Evolutionary conservation across 2,329 filamentous ascomycete species (phyloP), one percentile per base, ranked within the genome.

Genomic region (Pseudogymnoascus sp.): DNA sequence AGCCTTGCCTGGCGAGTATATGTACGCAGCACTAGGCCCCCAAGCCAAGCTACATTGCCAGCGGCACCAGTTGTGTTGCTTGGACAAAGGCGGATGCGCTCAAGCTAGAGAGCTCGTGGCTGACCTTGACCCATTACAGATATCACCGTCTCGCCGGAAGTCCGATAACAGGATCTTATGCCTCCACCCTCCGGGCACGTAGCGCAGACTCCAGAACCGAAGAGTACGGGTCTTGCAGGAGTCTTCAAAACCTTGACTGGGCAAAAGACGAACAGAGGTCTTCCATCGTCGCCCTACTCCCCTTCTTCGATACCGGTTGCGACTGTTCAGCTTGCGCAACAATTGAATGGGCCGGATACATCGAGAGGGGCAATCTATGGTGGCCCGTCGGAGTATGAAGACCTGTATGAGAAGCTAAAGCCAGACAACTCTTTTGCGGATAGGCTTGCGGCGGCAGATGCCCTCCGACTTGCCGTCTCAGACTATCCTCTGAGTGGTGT

Each of bases 211-310:
- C 79, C 81, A 70, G 84, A 87, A 72, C 77, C 81, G 64, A 82
- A 79, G 75, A 79, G 76, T 70, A 74, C 78, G 42, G 78, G 83
- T 68, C 78, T 88, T 69, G 84, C 83, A 69, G 82, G 83, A 68
- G 84, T 88, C 66, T 84, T 88, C 72, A 86, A 85, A 70, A 84
- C 82, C 68, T 76, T 88, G 69, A 81, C 85, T 60, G 71, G 73
- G 69, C 79, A 78, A 64, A 85, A 80, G 73, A 75, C 81, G 64
- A 78, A 78, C 54, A 86, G 82, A 69, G 79, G 81, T 21, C 77
- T 79, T 60, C 76, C 78, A 4, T 75, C 77, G 47, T 73, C 77
- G 66, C 73, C 78, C 65, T 75, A 79, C 62, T 77, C 78, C 61
- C 66, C 76, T 62, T 71, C 72, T 60, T 73, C 74, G 36, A 66